Conservation (phyloP, 164 flowering plant species). For the Kalanchoe fedtschenkoi region DNA sequence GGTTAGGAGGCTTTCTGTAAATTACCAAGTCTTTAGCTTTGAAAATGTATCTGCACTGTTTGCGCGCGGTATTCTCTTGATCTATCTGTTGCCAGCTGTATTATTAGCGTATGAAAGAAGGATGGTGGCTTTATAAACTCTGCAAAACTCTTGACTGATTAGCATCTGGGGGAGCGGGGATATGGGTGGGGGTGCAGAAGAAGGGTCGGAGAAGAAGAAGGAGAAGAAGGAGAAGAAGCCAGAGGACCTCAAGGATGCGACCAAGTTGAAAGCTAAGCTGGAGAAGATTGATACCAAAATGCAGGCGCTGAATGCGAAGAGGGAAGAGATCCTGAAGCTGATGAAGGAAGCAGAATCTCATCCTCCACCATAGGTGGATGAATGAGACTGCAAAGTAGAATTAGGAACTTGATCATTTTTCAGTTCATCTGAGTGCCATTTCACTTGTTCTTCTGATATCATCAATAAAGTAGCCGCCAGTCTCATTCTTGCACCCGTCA, state of each 20-base stretch:
- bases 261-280: constrained; percentile 36
- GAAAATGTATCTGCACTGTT: no score
- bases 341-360: constrained; percentile 24
- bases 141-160: no score
- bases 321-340: constrained; percentile 35
- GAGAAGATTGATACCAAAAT: constrained; percentile 48
- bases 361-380: background rate
- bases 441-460: no score
- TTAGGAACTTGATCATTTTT: no score
- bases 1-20: background rate
- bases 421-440: no score
- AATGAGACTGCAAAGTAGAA: no score
- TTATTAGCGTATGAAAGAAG: background rate
- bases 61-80: background rate
- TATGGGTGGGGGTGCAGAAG: constrained; percentile 1
- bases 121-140: background rate
- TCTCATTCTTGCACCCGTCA: no score
- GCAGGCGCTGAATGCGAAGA: constrained; percentile 27
- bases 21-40: no score
- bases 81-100: background rate
- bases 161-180: no score
- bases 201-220: constrained; percentile 12
- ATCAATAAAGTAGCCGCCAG: no score
- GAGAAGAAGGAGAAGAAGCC: constrained; percentile 37
- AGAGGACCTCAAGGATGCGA: constrained; percentile 42